Conservation (phyloP, 768 basidiomycete genomes). For the Termitomyces sp. region DNA sequence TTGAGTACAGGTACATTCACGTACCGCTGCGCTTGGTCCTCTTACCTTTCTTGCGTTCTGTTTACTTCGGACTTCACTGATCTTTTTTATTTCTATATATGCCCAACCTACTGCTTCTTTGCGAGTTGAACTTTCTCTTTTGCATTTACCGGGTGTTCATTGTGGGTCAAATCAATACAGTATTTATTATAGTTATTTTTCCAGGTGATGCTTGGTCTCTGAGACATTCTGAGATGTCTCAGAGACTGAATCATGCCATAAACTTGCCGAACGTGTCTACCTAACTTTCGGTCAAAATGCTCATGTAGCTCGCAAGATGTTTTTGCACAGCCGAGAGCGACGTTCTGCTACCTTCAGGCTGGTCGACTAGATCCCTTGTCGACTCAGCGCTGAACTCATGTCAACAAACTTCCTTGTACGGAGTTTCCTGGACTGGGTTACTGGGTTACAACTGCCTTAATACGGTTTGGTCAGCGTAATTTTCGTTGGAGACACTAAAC, state of each 20-base stretch:
- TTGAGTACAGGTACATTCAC: conserved; percentile 3
- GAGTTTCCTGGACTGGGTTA: background rate
- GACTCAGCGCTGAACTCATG: background rate
- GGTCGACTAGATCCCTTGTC: too few relatives aligned
- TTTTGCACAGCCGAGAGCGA: background rate
- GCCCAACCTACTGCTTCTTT: conserved; percentile 2
- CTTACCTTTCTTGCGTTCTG: background rate
- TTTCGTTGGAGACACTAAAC: too few relatives aligned
- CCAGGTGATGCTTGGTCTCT: background rate
- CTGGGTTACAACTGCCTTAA: background rate
- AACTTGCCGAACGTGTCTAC: background rate
- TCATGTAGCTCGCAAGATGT: background rate
- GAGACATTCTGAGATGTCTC: too few relatives aligned
- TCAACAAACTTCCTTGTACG: background rate
- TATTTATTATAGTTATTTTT: conserved; percentile 9
- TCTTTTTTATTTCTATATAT: conserved; percentile 2
- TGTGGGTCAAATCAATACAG: conserved; percentile 2
- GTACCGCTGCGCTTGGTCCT: conserved; percentile 1
- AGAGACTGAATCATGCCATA: background rate
- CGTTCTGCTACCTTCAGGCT: background rate
- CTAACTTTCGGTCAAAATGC: background rate
- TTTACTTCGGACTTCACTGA: background rate
- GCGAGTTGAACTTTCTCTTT: conserved; percentile 2
- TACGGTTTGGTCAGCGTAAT: background rate
- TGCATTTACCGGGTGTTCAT: background rate